A percentile compares a stretch with the other conserved stretches of the same genome.
These are phyloP conservation scores for Uronychia setigera DNA, from an alignment of 73 alveolate genomes.

Conservation along the genomic window DNA sequence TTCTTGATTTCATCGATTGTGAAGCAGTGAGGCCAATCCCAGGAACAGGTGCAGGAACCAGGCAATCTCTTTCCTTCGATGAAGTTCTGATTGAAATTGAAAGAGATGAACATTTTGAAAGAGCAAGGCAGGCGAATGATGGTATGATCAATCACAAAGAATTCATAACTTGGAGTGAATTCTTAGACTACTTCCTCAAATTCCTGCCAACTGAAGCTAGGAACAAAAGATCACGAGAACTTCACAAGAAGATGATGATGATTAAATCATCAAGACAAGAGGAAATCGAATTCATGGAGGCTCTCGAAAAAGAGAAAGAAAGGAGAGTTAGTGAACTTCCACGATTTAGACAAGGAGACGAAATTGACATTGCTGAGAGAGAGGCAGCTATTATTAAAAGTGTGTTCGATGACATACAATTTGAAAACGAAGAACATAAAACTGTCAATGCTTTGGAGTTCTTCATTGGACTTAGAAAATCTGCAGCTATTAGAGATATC, in stretches of 20 bases:
- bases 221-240: constrained; percentile 4
- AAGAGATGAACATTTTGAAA: constrained; percentile 45
- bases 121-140: background rate
- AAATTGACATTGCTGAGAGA: constrained; percentile 49
- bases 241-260: constrained; percentile 9
- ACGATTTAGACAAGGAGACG: constrained; percentile 43
- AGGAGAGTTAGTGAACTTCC: constrained; percentile 53
- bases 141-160: constrained; percentile 58
- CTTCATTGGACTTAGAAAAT: constrained; percentile 37
- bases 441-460: constrained; percentile 41
- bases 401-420: constrained; percentile 44
- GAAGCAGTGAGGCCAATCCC: constrained; percentile 58
- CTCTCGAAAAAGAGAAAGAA: constrained; percentile 43
- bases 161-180: constrained; percentile 63
- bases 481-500: constrained; percentile 39
- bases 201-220: constrained; percentile 41
- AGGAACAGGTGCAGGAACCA: background rate
- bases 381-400: constrained; percentile 42
- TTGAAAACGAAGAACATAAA: constrained; percentile 1
- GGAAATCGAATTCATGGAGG: background rate
- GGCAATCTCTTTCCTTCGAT: constrained; percentile 33
- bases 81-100: constrained; percentile 53
- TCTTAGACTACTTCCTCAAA: constrained; percentile 43
- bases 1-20: constrained; percentile 50
- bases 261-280: constrained; percentile 9